phyloP scores from a whole-genome alignment of 2,329 filamentous ascomycete species.

The Botrytis paeoniae region DNA sequence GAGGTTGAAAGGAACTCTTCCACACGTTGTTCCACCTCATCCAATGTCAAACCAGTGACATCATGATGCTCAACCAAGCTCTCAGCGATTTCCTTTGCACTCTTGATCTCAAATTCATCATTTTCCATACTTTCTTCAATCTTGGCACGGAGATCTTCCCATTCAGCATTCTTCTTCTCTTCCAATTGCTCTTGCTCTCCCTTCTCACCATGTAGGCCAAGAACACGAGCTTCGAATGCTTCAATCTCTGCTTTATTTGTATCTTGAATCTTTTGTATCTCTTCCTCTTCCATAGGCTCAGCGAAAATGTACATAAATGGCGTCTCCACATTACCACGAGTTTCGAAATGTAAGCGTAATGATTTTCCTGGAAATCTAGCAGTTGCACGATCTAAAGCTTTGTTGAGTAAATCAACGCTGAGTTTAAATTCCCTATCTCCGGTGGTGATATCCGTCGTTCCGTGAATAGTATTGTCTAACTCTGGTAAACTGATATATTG shows the following conservation, averaged over 20 bases:
- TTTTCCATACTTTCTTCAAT: constrained; percentile 37
- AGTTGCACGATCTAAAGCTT: constrained; percentile 73
- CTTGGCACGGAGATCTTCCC: constrained; percentile 36
- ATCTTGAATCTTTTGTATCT: constrained; percentile 72
- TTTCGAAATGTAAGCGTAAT: constrained; percentile 79
- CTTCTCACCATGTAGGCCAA: constrained; percentile 48
- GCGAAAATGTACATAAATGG: constrained; percentile 87
- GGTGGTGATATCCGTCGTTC: constrained; percentile 60
- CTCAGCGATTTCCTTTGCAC: constrained; percentile 21
- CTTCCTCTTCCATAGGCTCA: constrained; percentile 71
- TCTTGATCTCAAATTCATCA: constrained; percentile 32
- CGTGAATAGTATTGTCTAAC: constrained; percentile 89
- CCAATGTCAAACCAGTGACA: constrained; percentile 17
- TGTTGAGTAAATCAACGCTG: constrained; percentile 75
- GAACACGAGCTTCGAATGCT: constrained; percentile 63
- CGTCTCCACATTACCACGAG: constrained; percentile 49
- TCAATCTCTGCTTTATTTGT: constrained; percentile 62
- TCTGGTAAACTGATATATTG: constrained; percentile 86
- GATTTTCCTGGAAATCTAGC: constrained; percentile 71
- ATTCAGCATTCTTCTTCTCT: constrained; percentile 33
- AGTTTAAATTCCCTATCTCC: constrained; percentile 84
- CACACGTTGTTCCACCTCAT: constrained; percentile 22
- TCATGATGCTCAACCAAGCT: constrained; percentile 21
- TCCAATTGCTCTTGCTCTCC: constrained; percentile 19
- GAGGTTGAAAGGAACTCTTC: constrained; percentile 22